phyloP scores from a whole-genome alignment of 2,329 filamentous ascomycete species.

The Talaromyces sp. region DNA sequence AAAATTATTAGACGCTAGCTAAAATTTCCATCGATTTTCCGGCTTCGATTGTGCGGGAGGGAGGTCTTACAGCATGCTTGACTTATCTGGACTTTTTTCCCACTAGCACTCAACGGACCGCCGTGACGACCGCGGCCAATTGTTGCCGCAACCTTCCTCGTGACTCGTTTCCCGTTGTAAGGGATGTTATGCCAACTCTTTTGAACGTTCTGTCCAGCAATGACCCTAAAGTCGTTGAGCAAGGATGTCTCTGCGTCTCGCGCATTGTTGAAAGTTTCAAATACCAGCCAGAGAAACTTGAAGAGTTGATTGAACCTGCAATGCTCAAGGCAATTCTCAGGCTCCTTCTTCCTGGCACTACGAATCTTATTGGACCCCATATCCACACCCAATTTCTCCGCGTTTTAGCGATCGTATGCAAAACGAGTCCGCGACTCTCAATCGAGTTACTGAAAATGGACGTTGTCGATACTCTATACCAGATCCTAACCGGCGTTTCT shows the following conservation, averaged over 20 bases:
- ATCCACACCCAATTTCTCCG: slow-evolving; percentile 97
- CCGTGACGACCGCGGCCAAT: slow-evolving; percentile 95
- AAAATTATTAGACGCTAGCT: slow-evolving; percentile 70
- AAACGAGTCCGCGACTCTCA: slow-evolving; percentile 82
- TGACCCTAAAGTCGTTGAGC: slow-evolving; percentile 95
- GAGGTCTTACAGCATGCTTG: slow-evolving; percentile 90
- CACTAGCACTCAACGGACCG: slow-evolving; percentile 93
- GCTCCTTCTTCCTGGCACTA: slow-evolving; percentile 87
- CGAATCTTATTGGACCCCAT: slow-evolving; percentile 88
- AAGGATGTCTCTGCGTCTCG: slow-evolving; percentile 92
- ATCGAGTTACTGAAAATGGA: slow-evolving; percentile 94
- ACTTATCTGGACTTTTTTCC: slow-evolving; percentile 97
- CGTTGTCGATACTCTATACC: slow-evolving; percentile 94
- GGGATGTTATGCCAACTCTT: slow-evolving; percentile 94
- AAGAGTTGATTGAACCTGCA: slow-evolving; percentile 87
- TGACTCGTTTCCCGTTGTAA: slow-evolving; percentile 87
- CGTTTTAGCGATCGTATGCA: slow-evolving; percentile 85
- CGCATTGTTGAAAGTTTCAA: slow-evolving; percentile 97
- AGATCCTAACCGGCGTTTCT: slow-evolving; percentile 94
- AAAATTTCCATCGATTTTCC: slow-evolving; percentile 98
- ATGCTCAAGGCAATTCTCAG: slow-evolving; percentile 82
- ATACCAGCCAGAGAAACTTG: slow-evolving; percentile 81
- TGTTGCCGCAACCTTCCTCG: slow-evolving; percentile 96
- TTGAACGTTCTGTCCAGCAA: slow-evolving; percentile 87
- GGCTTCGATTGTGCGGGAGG: slow-evolving; percentile 90